Base-by-base conservation (phyloP, 805 yeast species). In the Peterozyma xylosa region DNA sequence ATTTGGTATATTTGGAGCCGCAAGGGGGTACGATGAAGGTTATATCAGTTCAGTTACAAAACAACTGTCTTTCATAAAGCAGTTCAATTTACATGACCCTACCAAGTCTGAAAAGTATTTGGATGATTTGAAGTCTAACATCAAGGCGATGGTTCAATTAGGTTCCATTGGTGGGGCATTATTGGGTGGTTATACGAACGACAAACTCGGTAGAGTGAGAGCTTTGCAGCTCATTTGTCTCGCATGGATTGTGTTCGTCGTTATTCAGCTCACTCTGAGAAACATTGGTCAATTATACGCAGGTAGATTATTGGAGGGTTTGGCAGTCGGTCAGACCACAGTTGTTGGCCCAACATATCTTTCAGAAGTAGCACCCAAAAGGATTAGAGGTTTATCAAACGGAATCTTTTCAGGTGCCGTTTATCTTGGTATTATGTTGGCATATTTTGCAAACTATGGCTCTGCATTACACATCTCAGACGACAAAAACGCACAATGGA, bases 11-110 rank as follows among this genome's bases (percentile, higher is more conserved):
- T 56, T 76, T 37, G 83, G 83, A 6, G 64, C 73, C 30, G 77
- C 78, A 5, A 59, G 83, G 57, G 83, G 82, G 11, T 68, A 64
- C 38, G 82, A 78, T 55, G 82, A 78, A 55, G 82, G 82, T 30
- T 59, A 59, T 47, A 64, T 71, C 32, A 59, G 76, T 9, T 78
- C 77, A 11, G 58, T 68, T 7, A 59, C 71, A 16, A 63, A 71
- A 11, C 78, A 71, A 51, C 46, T 48, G 3, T 62, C 74, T 0
- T 78, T 78, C 54, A 58, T 52, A 32, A 42, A 53, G 5, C 57
- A 57, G 39, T 74, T 75, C 51, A 78, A 78, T 0, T 61, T 78
- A 17, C 52, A 58, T 14, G 75, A 73, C 50, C 53, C 62, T 3
- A 48, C 51, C 16, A 66, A 66, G 48, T 40, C 71, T 3, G 59